Base-by-base conservation (phyloP, 2,329 filamentous ascomycete genomes). In the Rasamsonia emersonii region DNA sequence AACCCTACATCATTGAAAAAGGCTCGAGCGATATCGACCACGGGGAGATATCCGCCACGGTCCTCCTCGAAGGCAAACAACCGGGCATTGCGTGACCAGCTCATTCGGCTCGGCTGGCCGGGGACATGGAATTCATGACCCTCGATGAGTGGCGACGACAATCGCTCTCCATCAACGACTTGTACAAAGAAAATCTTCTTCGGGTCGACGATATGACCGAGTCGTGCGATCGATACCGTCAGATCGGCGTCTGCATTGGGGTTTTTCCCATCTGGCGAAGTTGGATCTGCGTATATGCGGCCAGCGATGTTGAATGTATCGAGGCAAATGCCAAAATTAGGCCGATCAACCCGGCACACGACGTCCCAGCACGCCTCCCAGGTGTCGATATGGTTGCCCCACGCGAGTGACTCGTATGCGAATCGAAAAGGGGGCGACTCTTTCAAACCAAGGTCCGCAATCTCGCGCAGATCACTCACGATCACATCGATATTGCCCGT, bases 231-330 rank as follows among this genome's bases (percentile, higher is more conserved):
- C 0, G 76, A 78, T 1, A 62, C 57, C 4, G 53, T 49, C 1
- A 81, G 65, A 0, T 64, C 67, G 9, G 60, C 56, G 2, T 79
- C 72, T 8, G 72, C 77, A 35, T 73, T 61, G 0, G 57, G 39
- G 0, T 60, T 71, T 14, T 64, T 64, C 3, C 78, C 72, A 1
- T 61, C 61, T 0, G 58, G 39, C 0, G 67, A 56, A 0, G 72
- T 53, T 0, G 81, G 81, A 46, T 86, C 80, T 0, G 77, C 82
- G 43, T 72, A 86, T 37, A 82, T 71, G 7, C 75, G 61, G 1
- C 74, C 82, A 1, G 79, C 72, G 37, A 86, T 80, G 54, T 86
- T 83, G 62, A 84, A 86, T 0, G 77, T 84, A 57, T 86, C 82
- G 13, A 86, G 64, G 47, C 79, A 85, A 19, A 83, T 61, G 9